Base-by-base conservation (phyloP, 768 basidiomycete genomes). In the Boletus tylopilopsis region DNA sequence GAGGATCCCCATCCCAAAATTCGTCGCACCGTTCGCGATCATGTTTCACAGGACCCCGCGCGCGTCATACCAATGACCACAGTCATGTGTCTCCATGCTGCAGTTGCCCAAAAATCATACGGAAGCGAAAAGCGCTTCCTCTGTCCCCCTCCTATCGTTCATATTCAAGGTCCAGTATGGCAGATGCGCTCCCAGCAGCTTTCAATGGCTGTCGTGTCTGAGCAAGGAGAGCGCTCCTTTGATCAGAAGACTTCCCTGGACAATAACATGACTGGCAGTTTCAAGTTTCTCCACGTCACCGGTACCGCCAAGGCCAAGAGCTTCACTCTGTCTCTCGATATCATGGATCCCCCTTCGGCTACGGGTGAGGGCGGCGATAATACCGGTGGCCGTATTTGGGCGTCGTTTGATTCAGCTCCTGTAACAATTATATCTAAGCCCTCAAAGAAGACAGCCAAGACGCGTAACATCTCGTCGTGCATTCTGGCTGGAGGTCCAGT, bases 391-490 rank as follows among this genome's bases (percentile, higher is more conserved):
- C 86, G 89, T 51, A 68, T 87, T 50, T 95, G 92, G 93, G 91
- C 90, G 9, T 83, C 88, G 27, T 93, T 96, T 73, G 85, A 91
- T 67, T 95, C 93, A 25, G 85, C 89, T 29, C 90, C 92, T 40
- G 87, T 97, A 60, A 86, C 88, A 39, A 93, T 96, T 71, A 94
- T 97, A 62, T 94, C 94, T 62, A 96, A 96, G 68, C 94, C 94
- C 29, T 94, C 92, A 51, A 94, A 94, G 79, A 94, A 94, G 77
- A 95, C 92, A 10, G 90, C 90, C 50, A 95, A 94, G 74, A 93
- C 93, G 60, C 86, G 93, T 72, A 86, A 90, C 73, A 87, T 88
- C 64, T 87, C 85, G 37, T 91, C 85, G 19, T 94, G 92, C 73
- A 92, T 96, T 67, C 78, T 92, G 47, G 87, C 86, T 24, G 87